phyloP scores from a whole-genome alignment of 768 basidiomycete genomes.

The Glaciozyma martinii region DNA sequence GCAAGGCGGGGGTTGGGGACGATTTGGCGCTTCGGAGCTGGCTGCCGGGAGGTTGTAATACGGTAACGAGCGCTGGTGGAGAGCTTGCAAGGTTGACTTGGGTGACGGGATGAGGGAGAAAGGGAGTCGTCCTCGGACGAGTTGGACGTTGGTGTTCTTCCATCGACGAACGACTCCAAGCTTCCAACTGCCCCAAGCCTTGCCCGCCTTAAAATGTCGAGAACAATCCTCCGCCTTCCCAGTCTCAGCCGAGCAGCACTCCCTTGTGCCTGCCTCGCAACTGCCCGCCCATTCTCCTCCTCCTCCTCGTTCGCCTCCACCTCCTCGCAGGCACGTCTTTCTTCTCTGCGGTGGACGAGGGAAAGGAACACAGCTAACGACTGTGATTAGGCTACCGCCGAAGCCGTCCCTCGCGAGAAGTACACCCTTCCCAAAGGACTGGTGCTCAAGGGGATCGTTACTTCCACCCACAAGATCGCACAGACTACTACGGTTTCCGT shows the following conservation, averaged over 20 bases:
- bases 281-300: background rate
- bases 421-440: slow-evolving; percentile 24
- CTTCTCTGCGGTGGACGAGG: background rate
- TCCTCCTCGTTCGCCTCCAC: slow-evolving; percentile 4
- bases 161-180: no score
- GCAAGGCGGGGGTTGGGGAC: no score
- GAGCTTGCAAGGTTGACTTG: no score
- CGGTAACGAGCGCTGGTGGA: no score
- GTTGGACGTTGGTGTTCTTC: no score
- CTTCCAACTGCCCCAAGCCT: no score
- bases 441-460: slow-evolving; percentile 24
- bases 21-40: no score
- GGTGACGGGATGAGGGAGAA: background rate
- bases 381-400: background rate
- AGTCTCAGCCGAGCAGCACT: background rate
- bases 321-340: background rate
- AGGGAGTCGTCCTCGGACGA: no score
- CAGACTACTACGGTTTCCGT: slow-evolving; percentile 28
- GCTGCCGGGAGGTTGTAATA: no score
- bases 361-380: no score
- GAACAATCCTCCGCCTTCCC: background rate
- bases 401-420: slow-evolving; percentile 7
- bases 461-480: slow-evolving; percentile 8
- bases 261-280: background rate
- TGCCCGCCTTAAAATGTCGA: background rate